Evolutionary conservation across 352 stramenopile species (phyloP).

Genomic region (Globisporangium apiculatum): DNA sequence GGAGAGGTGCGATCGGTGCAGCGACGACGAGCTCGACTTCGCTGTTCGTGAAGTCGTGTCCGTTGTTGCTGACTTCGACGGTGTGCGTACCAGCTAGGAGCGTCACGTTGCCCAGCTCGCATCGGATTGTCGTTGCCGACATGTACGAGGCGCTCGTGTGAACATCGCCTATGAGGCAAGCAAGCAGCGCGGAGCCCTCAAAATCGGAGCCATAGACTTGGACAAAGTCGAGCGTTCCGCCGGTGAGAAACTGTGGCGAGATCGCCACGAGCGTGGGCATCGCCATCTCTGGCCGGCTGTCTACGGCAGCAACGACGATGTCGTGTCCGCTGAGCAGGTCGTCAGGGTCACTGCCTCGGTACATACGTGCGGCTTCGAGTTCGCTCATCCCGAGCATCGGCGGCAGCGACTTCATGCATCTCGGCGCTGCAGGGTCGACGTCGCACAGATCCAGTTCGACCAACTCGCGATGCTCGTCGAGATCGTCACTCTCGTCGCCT

Average conservation of each 20-base stretch:
- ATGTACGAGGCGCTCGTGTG: slow-evolving; percentile 22
- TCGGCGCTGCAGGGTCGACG: background rate
- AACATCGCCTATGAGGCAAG: slow-evolving; percentile 23
- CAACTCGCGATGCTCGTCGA: background rate
- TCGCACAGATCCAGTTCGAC: background rate
- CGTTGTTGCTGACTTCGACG: slow-evolving; percentile 91
- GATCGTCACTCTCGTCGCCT: background rate
- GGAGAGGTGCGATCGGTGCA: slow-evolving; percentile 12
- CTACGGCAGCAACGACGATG: background rate
- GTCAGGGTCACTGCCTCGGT: background rate
- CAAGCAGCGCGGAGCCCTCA: slow-evolving; percentile 27
- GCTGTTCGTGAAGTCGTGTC: slow-evolving; percentile 86
- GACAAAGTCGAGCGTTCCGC: slow-evolving; percentile 5
- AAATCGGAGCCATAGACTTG: slow-evolving; percentile 28
- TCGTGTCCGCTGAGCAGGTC: background rate
- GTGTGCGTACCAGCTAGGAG: slow-evolving; percentile 5
- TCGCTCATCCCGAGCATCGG: too few species aligned
- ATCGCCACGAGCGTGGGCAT: slow-evolving; percentile 6
- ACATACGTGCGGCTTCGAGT: too few species aligned
- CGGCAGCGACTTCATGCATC: background rate
- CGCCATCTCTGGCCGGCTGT: background rate
- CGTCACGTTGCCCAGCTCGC: slow-evolving; percentile 12
- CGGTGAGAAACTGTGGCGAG: slow-evolving; percentile 10
- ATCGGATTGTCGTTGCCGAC: slow-evolving; percentile 19
- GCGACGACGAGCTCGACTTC: slow-evolving; percentile 60